Base-by-base conservation (phyloP, 192 early-diverging fungal species). In the Backusella tarrabulga region DNA sequence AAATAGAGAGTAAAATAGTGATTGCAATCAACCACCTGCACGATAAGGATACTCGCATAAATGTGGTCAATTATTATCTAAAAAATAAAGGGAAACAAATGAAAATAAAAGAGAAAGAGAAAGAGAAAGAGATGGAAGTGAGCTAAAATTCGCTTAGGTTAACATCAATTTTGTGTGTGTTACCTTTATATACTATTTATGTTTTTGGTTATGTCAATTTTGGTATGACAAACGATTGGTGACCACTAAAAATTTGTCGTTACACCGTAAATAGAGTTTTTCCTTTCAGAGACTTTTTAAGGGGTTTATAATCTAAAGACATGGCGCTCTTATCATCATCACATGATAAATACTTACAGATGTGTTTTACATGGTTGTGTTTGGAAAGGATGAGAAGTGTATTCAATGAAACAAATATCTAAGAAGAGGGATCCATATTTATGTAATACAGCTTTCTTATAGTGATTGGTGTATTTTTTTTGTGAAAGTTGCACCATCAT, bases 101-200 rank as follows among this genome's bases (percentile, higher is more conserved):
- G 14, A 29, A 29, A 63, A 63, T 1, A 26, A 26, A 60, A 26
- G 11, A 23, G 0, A 63, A 63, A 60, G n/a, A 56, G 17, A 56
- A 23, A 56, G 9, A 60, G 7, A 54, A 21, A 21, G 23, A 60
- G 23, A 60, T 8, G 3, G 1, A 12, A 6, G 12, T 12, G 23
- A 23, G 8, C 21, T 23, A 9, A 63, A 63, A 63, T 63, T 63
- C 54, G 17, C 21, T 60, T 60, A 60, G 54, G 17, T 60, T 60
- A 60, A 60, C 54, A 60, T 60, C 56, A 63, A 63, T 63, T 63
- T 63, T 29, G 26, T 29, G 12, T 63, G 56, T 63, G 56, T 63
- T 63, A 63, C 56, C 11, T 63, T 63, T 63, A 23, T 63, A n/a
- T 23, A 63, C 21, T 23, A 63, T 63, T 29, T 50, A n/a, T 50